These are phyloP conservation scores for Diutina neorugosa DNA, from an alignment of 1,139 yeast species.

Conservation along the genomic window DNA sequence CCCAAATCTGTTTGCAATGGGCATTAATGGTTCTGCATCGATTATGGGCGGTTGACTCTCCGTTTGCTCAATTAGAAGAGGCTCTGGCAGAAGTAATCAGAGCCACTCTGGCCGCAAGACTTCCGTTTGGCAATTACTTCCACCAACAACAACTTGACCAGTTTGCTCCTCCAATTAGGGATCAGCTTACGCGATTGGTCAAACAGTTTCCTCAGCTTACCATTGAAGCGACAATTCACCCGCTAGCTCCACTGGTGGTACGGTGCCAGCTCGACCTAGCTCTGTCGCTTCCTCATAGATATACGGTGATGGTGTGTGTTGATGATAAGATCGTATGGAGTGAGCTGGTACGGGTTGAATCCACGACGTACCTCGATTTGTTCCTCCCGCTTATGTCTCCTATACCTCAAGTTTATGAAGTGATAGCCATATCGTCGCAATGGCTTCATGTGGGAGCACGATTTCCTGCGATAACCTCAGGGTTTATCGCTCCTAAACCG, in stretches of 20 bases:
- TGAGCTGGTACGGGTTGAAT: background rate
- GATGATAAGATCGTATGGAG: background rate
- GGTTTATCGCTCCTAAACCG: background rate
- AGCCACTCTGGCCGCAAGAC: constrained; percentile 67
- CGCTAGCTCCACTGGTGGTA: background rate
- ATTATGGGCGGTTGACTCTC: constrained; percentile 78
- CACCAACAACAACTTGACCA: constrained; percentile 20
- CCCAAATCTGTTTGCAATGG: constrained; percentile 46
- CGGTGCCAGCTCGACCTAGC: background rate
- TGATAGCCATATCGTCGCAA: background rate
- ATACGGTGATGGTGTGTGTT: background rate
- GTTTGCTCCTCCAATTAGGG: background rate
- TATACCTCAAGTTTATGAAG: background rate
- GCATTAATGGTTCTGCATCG: constrained; percentile 75
- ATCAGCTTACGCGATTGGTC: background rate
- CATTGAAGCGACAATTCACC: background rate
- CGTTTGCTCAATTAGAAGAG: constrained; percentile 68
- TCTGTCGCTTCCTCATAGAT: background rate
- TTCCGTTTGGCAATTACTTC: constrained; percentile 77
- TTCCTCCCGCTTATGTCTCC: background rate
- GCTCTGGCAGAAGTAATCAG: constrained; percentile 61
- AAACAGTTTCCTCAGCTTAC: background rate
- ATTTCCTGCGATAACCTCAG: background rate
- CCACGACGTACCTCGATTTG: background rate
- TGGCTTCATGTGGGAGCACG: background rate